phyloP scores from a whole-genome alignment of 331 rosid genomes.

The Erythrophleum ivorense region DNA sequence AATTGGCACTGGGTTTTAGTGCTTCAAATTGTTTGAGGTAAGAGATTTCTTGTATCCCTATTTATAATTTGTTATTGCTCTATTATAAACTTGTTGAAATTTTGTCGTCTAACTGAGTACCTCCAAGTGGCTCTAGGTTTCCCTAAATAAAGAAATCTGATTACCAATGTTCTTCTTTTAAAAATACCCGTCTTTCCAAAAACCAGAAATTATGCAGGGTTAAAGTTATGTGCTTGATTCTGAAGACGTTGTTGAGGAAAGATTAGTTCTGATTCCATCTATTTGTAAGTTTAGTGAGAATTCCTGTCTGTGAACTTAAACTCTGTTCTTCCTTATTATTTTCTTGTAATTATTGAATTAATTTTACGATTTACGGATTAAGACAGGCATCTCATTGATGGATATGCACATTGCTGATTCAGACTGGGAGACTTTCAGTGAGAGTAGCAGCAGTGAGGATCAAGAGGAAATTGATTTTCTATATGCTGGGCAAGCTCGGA shows the following conservation, averaged over 20 bases:
- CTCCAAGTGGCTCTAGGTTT: slow-evolving; percentile 18
- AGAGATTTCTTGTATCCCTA: slow-evolving; percentile 29
- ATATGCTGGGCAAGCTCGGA: slow-evolving; percentile 79
- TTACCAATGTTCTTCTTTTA: neutral
- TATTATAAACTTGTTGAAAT: slow-evolving; percentile 26
- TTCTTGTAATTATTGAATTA: slow-evolving; percentile 27
- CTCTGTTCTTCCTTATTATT: slow-evolving; percentile 31
- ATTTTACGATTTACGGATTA: slow-evolving; percentile 35
- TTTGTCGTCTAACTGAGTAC: slow-evolving; percentile 30
- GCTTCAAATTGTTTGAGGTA: slow-evolving; percentile 55
- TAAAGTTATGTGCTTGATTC: slow-evolving; percentile 22
- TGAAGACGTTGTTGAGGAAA: slow-evolving; percentile 31
- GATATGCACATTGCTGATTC: slow-evolving; percentile 66
- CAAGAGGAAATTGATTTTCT: slow-evolving; percentile 70
- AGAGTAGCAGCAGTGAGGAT: slow-evolving; percentile 77
- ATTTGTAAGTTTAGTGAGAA: slow-evolving; percentile 36
- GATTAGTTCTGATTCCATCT: slow-evolving; percentile 37
- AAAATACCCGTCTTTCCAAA: neutral
- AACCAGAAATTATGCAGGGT: neutral
- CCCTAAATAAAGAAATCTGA: slow-evolving; percentile 20
- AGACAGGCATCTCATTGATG: slow-evolving; percentile 66
- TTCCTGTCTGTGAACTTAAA: slow-evolving; percentile 26
- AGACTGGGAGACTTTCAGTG: slow-evolving; percentile 85
- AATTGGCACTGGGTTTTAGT: slow-evolving; percentile 36
- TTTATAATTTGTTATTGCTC: slow-evolving; percentile 37